A percentile compares a stretch with the other conserved stretches of the same genome.
phyloP scores from a whole-genome alignment of 2,329 filamentous ascomycete species.

The Colletotrichum siamense region DNA sequence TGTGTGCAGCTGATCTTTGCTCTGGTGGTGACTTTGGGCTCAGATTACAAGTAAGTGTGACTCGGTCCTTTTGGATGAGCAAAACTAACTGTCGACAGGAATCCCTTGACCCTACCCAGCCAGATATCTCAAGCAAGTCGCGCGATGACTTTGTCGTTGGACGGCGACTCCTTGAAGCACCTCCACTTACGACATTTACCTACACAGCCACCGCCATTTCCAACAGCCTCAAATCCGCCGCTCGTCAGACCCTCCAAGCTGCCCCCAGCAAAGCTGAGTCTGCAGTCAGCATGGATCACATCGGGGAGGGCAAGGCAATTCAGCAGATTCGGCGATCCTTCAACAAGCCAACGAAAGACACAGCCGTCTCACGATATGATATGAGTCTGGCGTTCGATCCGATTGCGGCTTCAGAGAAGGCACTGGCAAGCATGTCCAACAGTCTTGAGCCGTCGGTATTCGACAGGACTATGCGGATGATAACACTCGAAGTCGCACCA shows the following conservation, averaged over 20 bases:
- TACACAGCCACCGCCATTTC: slow-evolving; percentile 11
- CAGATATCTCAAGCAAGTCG: slow-evolving; percentile 53
- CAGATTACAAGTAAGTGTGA: slow-evolving; percentile 36
- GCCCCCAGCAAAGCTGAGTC: neutral
- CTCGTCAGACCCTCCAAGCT: slow-evolving; percentile 2
- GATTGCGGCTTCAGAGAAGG: slow-evolving; percentile 58
- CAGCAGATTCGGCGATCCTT: slow-evolving; percentile 44
- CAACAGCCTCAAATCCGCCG: slow-evolving; percentile 11
- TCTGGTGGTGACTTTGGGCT: slow-evolving; percentile 53
- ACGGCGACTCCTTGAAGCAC: slow-evolving; percentile 52
- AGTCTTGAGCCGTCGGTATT: slow-evolving; percentile 75
- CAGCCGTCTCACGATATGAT: slow-evolving; percentile 52
- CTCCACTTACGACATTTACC: slow-evolving; percentile 35
- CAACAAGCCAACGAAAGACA: slow-evolving; percentile 20
- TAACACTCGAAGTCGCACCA: slow-evolving; percentile 82
- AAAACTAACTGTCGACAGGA: slow-evolving; percentile 40
- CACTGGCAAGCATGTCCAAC: slow-evolving; percentile 31
- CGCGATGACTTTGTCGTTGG: slow-evolving; percentile 59
- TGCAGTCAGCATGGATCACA: neutral
- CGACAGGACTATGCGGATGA: slow-evolving; percentile 70
- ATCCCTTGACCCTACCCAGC: slow-evolving; percentile 67
- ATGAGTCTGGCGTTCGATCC: slow-evolving; percentile 66
- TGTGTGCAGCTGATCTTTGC: slow-evolving; percentile 72
- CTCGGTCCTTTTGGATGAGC: neutral
- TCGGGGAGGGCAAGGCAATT: slow-evolving; percentile 39